phyloP scores from a whole-genome alignment of 805 yeast species.

The Teunomyces cretensis region DNA sequence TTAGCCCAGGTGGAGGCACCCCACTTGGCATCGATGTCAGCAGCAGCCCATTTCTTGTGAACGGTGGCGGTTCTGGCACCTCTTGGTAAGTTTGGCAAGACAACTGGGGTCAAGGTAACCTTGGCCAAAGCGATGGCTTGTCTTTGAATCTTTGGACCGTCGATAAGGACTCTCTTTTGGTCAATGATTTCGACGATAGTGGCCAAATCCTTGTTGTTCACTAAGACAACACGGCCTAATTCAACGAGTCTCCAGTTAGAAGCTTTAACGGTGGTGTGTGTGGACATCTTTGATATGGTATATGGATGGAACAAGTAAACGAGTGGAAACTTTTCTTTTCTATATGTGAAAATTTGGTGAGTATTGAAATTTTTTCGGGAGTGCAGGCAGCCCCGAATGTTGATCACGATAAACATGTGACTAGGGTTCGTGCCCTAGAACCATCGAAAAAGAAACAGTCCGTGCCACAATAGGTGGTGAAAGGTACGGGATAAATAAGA shows the following conservation, averaged over 20 bases:
- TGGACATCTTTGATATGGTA: conserved; percentile 4
- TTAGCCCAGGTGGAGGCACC: conserved; percentile 94
- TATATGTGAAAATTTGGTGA: conserved; percentile 3
- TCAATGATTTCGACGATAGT: conserved; percentile 97
- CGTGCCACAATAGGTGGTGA: not conserved
- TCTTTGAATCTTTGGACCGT: conserved; percentile 95
- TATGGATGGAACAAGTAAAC: conserved; percentile 3
- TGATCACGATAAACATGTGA: not conserved
- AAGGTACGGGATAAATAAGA: too few species aligned
- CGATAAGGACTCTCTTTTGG: conserved; percentile 97
- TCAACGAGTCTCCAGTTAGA: conserved; percentile 99
- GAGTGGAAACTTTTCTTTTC: conserved; percentile 3
- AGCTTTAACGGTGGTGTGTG: conserved; percentile 75
- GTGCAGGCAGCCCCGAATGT: not conserved
- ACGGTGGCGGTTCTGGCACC: conserved; percentile 87
- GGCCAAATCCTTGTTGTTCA: conserved; percentile 86
- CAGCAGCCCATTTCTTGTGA: conserved; percentile 90
- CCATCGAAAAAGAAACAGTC: not conserved
- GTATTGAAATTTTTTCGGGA: conserved; percentile 5
- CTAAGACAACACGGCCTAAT: conserved; percentile 97
- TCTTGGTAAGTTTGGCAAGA: conserved; percentile 84
- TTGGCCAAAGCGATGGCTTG: conserved; percentile 86
- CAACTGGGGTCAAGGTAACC: conserved; percentile 91
- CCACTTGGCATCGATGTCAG: conserved; percentile 89
- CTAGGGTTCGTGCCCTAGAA: not conserved